These are phyloP conservation scores for Paecilomyces dactylethromorphus DNA, from an alignment of 2,329 filamentous ascomycete genomes.

Conservation along the genomic window DNA sequence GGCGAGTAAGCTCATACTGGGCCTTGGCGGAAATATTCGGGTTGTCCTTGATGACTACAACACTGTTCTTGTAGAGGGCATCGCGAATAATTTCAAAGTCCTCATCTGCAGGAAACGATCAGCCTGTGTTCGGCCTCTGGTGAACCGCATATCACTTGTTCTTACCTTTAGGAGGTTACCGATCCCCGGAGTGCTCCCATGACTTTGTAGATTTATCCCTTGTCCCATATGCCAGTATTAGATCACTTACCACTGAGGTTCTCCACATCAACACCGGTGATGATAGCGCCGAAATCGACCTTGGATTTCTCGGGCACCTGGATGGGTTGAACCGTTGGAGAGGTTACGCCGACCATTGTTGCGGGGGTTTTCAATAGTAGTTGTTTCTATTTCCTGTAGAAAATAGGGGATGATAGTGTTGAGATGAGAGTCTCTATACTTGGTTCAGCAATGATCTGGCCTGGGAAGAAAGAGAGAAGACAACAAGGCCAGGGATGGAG, in stretches of 20 bases:
- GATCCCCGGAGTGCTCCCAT: slow-evolving; percentile 54
- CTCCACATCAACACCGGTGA: slow-evolving; percentile 55
- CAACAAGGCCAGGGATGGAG: neutral
- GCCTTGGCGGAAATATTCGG: slow-evolving; percentile 57
- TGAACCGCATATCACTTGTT: neutral
- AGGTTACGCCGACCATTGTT: slow-evolving; percentile 5
- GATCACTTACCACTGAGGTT: slow-evolving; percentile 52
- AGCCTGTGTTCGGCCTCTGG: neutral
- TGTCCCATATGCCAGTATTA: slow-evolving; percentile 8
- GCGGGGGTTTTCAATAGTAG: neutral
- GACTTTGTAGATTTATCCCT: slow-evolving; percentile 7
- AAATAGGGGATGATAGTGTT: too few species aligned
- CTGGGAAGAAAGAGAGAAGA: neutral
- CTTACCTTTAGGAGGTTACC: slow-evolving; percentile 48
- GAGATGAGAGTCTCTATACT: too few species aligned
- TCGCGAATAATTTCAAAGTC: slow-evolving; percentile 59
- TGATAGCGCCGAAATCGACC: slow-evolving; percentile 56
- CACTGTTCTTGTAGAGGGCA: slow-evolving; percentile 61
- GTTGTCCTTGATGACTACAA: slow-evolving; percentile 67
- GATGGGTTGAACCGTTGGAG: slow-evolving; percentile 13
- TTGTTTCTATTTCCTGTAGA: neutral
- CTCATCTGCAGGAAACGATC: slow-evolving; percentile 39
- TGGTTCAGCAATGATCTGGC: neutral
- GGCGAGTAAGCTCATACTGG: slow-evolving; percentile 66
- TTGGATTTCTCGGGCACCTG: slow-evolving; percentile 21